phyloP scores from a whole-genome alignment of 805 yeast species.

The Lipomyces yamanashiensis region DNA sequence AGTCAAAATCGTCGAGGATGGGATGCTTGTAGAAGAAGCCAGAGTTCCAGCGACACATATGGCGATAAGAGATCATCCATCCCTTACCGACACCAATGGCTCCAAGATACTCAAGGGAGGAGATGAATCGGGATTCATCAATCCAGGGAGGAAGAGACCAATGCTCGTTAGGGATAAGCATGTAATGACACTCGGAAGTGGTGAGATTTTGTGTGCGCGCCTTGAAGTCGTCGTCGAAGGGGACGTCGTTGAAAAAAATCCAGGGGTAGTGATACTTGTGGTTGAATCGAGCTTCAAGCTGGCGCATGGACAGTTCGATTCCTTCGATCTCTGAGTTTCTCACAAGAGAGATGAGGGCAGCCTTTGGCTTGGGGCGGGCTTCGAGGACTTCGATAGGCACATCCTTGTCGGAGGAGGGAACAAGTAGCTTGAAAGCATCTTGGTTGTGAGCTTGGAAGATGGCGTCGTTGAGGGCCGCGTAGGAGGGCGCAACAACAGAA shows the following conservation, averaged over 20 bases:
- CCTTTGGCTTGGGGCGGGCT: slow-evolving; percentile 35
- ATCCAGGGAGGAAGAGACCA: slow-evolving; percentile 75
- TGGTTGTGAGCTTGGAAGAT: slow-evolving; percentile 32
- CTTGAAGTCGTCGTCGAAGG: slow-evolving; percentile 62
- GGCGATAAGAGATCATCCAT: slow-evolving; percentile 63
- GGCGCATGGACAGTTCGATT: slow-evolving; percentile 63
- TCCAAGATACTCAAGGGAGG: slow-evolving; percentile 36
- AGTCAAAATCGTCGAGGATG: slow-evolving; percentile 59
- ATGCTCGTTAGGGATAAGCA: slow-evolving; percentile 61
- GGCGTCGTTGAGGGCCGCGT: slow-evolving; percentile 36
- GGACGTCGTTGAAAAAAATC: slow-evolving; percentile 76
- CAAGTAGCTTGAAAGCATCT: slow-evolving; percentile 28
- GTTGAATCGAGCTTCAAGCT: slow-evolving; percentile 72
- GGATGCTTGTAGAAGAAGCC: slow-evolving; percentile 74
- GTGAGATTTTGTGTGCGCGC: slow-evolving; percentile 63
- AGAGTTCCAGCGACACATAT: slow-evolving; percentile 80
- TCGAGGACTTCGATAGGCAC: slow-evolving; percentile 31
- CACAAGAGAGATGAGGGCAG: slow-evolving; percentile 61
- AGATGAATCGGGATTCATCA: slow-evolving; percentile 46
- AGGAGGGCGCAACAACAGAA: slow-evolving; percentile 27
- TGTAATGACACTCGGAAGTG: slow-evolving; percentile 56
- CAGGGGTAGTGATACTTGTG: slow-evolving; percentile 69
- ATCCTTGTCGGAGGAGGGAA: slow-evolving; percentile 29
- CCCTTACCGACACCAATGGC: slow-evolving; percentile 62
- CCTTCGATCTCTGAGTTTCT: slow-evolving; percentile 67